These are phyloP conservation scores for Nitzschia sp. DNA, from an alignment of 108 stramenopile species.

Conservation along the genomic window DNA sequence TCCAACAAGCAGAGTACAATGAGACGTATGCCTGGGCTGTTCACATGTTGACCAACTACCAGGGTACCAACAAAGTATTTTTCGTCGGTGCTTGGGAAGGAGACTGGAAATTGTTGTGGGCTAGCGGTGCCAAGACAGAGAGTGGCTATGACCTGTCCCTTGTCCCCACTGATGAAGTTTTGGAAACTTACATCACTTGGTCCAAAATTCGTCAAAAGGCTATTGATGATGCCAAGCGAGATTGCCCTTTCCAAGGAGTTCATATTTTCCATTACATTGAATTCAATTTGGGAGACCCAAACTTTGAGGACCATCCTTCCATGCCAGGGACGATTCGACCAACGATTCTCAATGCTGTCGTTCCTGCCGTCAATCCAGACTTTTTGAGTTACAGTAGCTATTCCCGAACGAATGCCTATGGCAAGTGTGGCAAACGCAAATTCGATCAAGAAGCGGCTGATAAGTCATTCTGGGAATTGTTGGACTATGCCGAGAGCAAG, in stretches of 20 bases:
- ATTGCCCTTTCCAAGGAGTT: background rate
- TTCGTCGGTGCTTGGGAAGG: conserved; percentile 1
- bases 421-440: background rate
- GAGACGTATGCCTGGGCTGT: background rate
- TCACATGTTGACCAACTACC: background rate
- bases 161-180: background rate
- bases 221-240: background rate
- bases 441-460: background rate
- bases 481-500: conserved; percentile 6
- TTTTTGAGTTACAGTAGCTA: conserved; percentile 10
- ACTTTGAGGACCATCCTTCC: conserved; percentile 3
- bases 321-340: background rate
- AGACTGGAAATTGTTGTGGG: conserved; percentile 3
- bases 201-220: background rate
- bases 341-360: background rate
- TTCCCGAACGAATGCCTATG: background rate
- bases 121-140: background rate
- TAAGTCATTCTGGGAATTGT: background rate
- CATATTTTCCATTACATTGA: background rate
- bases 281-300: background rate
- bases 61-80: conserved; percentile 1
- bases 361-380: background rate
- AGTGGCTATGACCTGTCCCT: background rate
- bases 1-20: background rate
- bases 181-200: conserved; percentile 1